Base-by-base conservation (phyloP, 1,284 basidiomycete genomes). In the Sporisorium iseilematis-ciliati region DNA sequence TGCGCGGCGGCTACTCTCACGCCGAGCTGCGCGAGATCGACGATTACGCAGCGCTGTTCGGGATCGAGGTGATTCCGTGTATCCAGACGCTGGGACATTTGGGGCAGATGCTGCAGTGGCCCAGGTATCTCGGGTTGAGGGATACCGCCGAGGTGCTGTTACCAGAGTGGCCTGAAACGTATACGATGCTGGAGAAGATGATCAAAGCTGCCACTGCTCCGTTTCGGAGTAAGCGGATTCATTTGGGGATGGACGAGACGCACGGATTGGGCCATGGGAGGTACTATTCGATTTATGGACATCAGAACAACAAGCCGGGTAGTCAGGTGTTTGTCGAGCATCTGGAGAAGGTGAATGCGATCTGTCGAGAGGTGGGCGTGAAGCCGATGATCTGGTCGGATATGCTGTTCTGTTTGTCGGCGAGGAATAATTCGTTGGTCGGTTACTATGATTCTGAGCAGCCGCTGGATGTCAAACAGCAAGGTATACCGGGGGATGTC, bases 71-170 rank as follows among this genome's bases (percentile, higher is more conserved):
- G 10, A 78, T 82, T 14, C 80, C 80, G 7, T 82, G 80, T 52
- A 82, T 86, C 25, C 86, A 86, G 67, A 86, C 86, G 1, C 67
- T 86, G 11, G 86, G 86, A 2, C 86, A 86, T 63, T 72, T 86
- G 12, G 86, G 86, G 0, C 86, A 86, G 72, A 85, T 86, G 78
- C 78, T 86, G 2, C 86, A 86, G 54, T 86, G 86, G 86, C 85
- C 86, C 0, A 72, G 80, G 18, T 86, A 81, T 60, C 73, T 83
- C 2, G 74, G 70, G 11, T 57, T 86, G 43, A 64, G 84, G 11
- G 86, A 86, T 61, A 86, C 86, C 0, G 77, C 84, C 1, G 86
- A 86, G 23, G 85, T 86, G 5, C 63, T 86, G 33, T 69, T 86
- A 11, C 79, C 84, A 4, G 85, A 85, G 46, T 75, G 67, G 38